Percentiles rank a stretch among this genome's conserved stretches.
Evolutionary conservation across 805 yeast species (phyloP).

Genomic region (Schwanniomyces pseudopolymorphus): DNA sequence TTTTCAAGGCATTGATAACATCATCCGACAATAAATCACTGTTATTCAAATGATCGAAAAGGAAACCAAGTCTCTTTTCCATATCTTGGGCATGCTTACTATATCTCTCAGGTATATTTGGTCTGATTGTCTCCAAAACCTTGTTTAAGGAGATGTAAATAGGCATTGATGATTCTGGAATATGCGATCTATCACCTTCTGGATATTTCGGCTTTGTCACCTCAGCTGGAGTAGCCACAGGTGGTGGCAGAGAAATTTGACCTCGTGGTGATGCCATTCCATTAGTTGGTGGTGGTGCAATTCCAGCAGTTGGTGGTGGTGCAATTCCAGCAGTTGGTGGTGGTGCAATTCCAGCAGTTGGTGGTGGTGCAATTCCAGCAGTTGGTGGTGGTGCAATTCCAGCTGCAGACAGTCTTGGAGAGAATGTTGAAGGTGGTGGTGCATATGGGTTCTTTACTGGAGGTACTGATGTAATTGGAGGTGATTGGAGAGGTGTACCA

Average conservation of each 20-base stretch:
- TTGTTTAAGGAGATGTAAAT: slow-evolving; percentile 56
- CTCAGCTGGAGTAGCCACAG: slow-evolving; percentile 10
- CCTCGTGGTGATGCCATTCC: slow-evolving; percentile 11
- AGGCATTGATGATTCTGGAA: slow-evolving; percentile 56
- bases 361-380: neutral
- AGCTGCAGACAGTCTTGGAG: slow-evolving; percentile 5
- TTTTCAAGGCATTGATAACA: slow-evolving; percentile 53
- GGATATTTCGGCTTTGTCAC: slow-evolving; percentile 38
- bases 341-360: neutral
- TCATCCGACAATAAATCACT: slow-evolving; percentile 60
- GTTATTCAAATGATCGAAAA: slow-evolving; percentile 77
- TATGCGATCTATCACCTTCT: slow-evolving; percentile 66
- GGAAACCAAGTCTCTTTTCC: slow-evolving; percentile 72
- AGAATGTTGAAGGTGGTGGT: slow-evolving; percentile 13
- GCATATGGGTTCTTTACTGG: slow-evolving; percentile 24
- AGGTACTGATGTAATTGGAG: slow-evolving; percentile 7
- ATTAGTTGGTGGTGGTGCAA: slow-evolving; percentile 13
- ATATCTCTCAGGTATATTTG: slow-evolving; percentile 72
- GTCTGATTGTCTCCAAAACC: slow-evolving; percentile 62
- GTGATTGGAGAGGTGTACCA: slow-evolving; percentile 4
- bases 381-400: slow-evolving; percentile 23
- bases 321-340: slow-evolving; percentile 24
- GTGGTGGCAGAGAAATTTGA: slow-evolving; percentile 10
- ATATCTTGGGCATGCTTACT: slow-evolving; percentile 75
- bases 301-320: slow-evolving; percentile 13